These are phyloP conservation scores for Daedaleopsis sinensis DNA, from an alignment of 768 basidiomycete species.

Conservation along the genomic window DNA sequence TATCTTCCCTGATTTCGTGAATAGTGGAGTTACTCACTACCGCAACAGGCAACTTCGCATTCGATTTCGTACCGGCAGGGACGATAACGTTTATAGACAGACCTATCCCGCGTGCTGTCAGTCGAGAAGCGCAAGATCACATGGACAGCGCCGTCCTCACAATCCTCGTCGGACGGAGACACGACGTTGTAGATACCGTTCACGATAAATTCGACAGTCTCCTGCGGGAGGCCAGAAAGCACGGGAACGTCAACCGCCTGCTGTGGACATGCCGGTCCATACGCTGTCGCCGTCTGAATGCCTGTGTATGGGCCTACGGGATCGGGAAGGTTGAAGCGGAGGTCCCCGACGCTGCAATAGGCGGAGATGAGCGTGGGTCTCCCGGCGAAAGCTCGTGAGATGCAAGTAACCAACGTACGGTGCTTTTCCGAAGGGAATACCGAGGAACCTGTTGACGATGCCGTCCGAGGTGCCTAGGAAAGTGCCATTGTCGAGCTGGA, in stretches of 20 bases:
- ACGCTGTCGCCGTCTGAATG: conserved; percentile 37
- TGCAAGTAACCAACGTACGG: conserved; percentile 7
- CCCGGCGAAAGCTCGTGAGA: background rate
- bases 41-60: conserved; percentile 22
- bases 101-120: conserved; percentile 8
- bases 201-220: conserved; percentile 24
- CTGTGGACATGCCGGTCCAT: conserved; percentile 46
- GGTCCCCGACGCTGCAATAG: conserved; percentile 20
- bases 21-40: conserved; percentile 9
- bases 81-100: conserved; percentile 30
- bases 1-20: background rate
- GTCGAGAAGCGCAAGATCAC: background rate
- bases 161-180: conserved; percentile 16
- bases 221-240: conserved; percentile 18
- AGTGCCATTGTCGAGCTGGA: conserved; percentile 19
- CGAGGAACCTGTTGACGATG: conserved; percentile 16
- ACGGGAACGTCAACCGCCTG: conserved; percentile 29
- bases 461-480: conserved; percentile 18
- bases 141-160: background rate
- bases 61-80: conserved; percentile 17
- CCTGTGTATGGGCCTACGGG: conserved; percentile 35
- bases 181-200: conserved; percentile 10
- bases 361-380: too few relatives aligned
- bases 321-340: conserved; percentile 27
- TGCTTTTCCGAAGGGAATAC: conserved; percentile 21